These are phyloP conservation scores for Diospyros lotus DNA, from an alignment of 148 eudicot genomes.

Conservation along the genomic window DNA sequence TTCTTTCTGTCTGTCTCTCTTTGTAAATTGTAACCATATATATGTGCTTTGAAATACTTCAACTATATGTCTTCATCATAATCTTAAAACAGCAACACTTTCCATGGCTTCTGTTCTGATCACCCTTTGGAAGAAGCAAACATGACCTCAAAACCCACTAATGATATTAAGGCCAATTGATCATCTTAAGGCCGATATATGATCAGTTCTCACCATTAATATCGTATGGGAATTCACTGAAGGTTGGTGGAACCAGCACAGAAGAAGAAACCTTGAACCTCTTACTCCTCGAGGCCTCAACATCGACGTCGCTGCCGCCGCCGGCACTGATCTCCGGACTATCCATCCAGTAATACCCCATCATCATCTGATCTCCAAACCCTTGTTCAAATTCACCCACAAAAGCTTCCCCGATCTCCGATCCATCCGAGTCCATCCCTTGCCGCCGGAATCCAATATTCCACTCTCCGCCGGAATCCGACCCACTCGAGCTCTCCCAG, in stretches of 20 bases:
- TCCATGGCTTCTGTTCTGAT: conserved; percentile 7
- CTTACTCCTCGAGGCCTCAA: conserved; percentile 33
- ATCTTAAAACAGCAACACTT: neutral
- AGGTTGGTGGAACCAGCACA: conserved; percentile 46
- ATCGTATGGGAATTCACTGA: conserved; percentile 14
- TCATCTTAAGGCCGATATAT: too few relatives aligned
- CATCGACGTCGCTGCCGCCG: neutral
- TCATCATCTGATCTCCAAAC: conserved; percentile 15
- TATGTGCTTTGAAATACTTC: neutral
- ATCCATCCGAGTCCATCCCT: conserved; percentile 36
- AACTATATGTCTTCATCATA: neutral
- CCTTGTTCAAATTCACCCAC: conserved; percentile 13
- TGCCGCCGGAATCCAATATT: conserved; percentile 14
- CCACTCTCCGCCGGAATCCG: conserved; percentile 38
- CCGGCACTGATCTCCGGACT: conserved; percentile 21
- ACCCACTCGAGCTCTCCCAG: conserved; percentile 32
- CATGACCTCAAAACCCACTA: too few relatives aligned
- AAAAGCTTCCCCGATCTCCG: conserved; percentile 25
- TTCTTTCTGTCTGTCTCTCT: neutral
- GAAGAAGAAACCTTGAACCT: conserved; percentile 57
- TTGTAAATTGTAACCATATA: neutral
- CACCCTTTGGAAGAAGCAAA: neutral
- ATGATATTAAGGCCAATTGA: too few relatives aligned
- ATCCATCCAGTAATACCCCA: conserved; percentile 24
- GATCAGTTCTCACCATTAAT: neutral